Base-by-base conservation (phyloP, 176 grass and related monocot species). In the Triticum timopheevii region DNA sequence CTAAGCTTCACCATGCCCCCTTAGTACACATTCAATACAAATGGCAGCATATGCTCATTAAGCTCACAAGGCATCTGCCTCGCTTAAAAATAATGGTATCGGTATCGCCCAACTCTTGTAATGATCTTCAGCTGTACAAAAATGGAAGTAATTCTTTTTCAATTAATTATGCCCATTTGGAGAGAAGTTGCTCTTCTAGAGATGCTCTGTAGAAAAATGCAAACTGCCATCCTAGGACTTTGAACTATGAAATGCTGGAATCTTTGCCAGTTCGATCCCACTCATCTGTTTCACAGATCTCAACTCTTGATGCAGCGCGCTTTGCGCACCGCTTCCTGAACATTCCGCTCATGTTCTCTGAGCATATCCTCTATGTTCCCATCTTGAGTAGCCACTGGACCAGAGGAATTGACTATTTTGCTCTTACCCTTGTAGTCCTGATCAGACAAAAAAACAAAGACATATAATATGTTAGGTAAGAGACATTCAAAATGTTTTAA, bases 261-360 rank as follows among this genome's bases (percentile, higher is more conserved):
- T 1, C 1, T 8, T 79, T 27, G 20, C 54, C 56, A 33, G 12
- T 71, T 42, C n/a, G 68, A 73, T 9, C 22, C 31, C 13, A 65
- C 13, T 10, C 19, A 56, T 78, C 17, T 22, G 25, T 86, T 65
- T 83, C 80, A 83, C 24, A 87, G 56, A 44, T 87, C 42, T 73
- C 58, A 72, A 25, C 25, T 83, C 65, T 92, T 95, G 33, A 87
- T 80, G 8, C 87, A 24, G 69, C 86, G 88, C 8, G 91, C 89
- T 85, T 92, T 98, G 88, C 89, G 87, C 31, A 95, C 93, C 1
- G 93, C 91, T 77, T 89, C 89, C 89, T 98, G 93, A 13, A 98
- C 92, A 61, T 95, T 92, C 62, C 82, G 91, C 38, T 93, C 95
- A 40, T 95, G 93, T 81, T 95, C 83, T 89, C 74, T 95, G 45